Evolutionary conservation across 2,329 filamentous ascomycete genomes (phyloP).

Genomic region (Elsinoe fawcettii): DNA sequence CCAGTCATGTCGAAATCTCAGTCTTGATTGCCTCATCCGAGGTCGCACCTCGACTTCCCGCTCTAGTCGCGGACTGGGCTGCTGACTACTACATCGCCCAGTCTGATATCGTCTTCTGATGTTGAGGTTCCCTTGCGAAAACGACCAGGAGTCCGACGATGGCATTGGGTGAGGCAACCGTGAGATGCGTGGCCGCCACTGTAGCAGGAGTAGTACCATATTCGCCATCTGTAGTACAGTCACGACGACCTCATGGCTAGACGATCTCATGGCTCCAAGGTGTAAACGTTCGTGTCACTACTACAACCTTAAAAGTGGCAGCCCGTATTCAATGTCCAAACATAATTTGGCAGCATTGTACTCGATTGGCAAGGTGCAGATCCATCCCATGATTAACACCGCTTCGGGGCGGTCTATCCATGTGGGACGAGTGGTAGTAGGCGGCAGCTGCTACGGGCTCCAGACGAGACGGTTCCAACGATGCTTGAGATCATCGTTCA

Average conservation of each 20-base stretch:
- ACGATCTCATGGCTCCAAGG: conserved; percentile 15
- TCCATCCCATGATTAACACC: conserved; percentile 13
- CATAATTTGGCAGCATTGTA: conserved; percentile 4
- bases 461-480: too few relatives aligned
- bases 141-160: conserved; percentile 22
- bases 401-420: neutral
- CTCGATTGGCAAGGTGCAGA: conserved; percentile 16
- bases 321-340: conserved; percentile 12
- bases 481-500: too few relatives aligned
- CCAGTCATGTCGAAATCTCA: conserved; percentile 18
- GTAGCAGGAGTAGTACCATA: conserved; percentile 18
- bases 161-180: conserved; percentile 16
- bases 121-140: conserved; percentile 23
- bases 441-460: too few relatives aligned
- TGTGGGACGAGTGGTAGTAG: too few relatives aligned
- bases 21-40: conserved; percentile 17
- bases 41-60: conserved; percentile 24
- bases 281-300: conserved; percentile 12
- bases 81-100: conserved; percentile 25
- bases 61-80: conserved; percentile 17
- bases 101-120: conserved; percentile 21
- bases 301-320: neutral
- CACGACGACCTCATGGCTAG: conserved; percentile 19
- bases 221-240: conserved; percentile 18
- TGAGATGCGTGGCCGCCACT: conserved; percentile 18